Evolutionary conservation across 2,329 filamentous ascomycete species (phyloP).

Genomic region (Beauveria bassiana): DNA sequence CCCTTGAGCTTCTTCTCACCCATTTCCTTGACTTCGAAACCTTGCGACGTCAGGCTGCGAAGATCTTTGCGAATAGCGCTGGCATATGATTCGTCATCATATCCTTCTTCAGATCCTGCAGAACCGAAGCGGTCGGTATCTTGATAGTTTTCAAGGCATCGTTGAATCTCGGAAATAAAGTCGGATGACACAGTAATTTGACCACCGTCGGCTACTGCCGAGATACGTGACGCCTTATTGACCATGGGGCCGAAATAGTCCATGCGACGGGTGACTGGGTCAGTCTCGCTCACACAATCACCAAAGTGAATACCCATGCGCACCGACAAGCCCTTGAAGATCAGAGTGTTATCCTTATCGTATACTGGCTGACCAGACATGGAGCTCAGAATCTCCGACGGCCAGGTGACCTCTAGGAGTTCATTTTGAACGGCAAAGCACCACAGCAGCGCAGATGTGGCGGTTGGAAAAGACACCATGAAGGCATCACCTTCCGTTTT

Average conservation of each 20-base stretch:
- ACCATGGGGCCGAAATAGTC: conserved; percentile 99
- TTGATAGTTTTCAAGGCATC: conserved; percentile 80
- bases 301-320: conserved; percentile 98
- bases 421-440: conserved; percentile 88
- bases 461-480: conserved; percentile 97
- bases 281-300: conserved; percentile 85
- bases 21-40: conserved; percentile 94
- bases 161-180: conserved; percentile 92
- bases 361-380: conserved; percentile 73
- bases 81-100: conserved; percentile 68
- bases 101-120: conserved; percentile 56
- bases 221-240: conserved; percentile 91
- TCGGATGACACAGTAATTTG: conserved; percentile 96
- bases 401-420: conserved; percentile 86
- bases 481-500: conserved; percentile 99
- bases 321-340: conserved; percentile 90
- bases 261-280: conserved; percentile 96
- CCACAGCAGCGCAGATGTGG: conserved; percentile 91
- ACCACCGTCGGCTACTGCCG: conserved; percentile 87
- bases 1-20: conserved; percentile 94
- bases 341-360: conserved; percentile 78
- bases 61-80: conserved; percentile 79
- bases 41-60: conserved; percentile 77
- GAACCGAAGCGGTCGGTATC: conserved; percentile 69
- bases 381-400: conserved; percentile 82